Percentiles rank a stretch among this genome's conserved stretches.
These are phyloP conservation scores for Clavariopsis aquatica DNA, from an alignment of 495 filamentous ascomycete genomes.

Conservation along the genomic window DNA sequence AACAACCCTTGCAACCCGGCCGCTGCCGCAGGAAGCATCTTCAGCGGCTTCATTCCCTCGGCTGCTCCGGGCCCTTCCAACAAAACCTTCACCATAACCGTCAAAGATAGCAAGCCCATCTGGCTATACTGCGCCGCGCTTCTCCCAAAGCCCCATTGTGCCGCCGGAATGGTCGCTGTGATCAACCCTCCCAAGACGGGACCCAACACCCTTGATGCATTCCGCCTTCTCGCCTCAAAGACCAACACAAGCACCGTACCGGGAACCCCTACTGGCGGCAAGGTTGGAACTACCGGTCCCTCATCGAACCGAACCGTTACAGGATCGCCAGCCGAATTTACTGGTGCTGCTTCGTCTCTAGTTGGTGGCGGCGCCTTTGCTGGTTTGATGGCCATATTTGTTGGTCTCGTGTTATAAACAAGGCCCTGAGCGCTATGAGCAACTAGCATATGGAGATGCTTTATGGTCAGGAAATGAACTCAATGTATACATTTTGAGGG, in stretches of 20 bases:
- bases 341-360: conserved; percentile 22
- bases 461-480: background rate
- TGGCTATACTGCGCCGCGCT: conserved; percentile 42
- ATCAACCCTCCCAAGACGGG: conserved; percentile 37
- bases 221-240: conserved; percentile 21
- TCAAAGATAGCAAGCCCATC: conserved; percentile 38
- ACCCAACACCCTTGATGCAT: conserved; percentile 35
- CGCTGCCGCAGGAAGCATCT: conserved; percentile 34
- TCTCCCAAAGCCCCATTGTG: conserved; percentile 33
- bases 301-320: conserved; percentile 1
- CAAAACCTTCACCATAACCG: conserved; percentile 37
- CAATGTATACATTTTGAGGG: no score
- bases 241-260: conserved; percentile 24
- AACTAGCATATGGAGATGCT: no score
- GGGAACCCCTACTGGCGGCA: background rate
- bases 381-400: conserved; percentile 16
- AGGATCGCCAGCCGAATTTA: background rate
- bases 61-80: conserved; percentile 11
- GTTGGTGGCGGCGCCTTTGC: conserved; percentile 11
- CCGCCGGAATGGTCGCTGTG: conserved; percentile 39
- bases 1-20: conserved; percentile 57
- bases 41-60: conserved; percentile 31
- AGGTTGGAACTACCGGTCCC: background rate
- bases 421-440: no score
- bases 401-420: conserved; percentile 19